These are phyloP conservation scores for Solanum neorickii DNA, from an alignment of 257 asterid genomes.

Conservation along the genomic window DNA sequence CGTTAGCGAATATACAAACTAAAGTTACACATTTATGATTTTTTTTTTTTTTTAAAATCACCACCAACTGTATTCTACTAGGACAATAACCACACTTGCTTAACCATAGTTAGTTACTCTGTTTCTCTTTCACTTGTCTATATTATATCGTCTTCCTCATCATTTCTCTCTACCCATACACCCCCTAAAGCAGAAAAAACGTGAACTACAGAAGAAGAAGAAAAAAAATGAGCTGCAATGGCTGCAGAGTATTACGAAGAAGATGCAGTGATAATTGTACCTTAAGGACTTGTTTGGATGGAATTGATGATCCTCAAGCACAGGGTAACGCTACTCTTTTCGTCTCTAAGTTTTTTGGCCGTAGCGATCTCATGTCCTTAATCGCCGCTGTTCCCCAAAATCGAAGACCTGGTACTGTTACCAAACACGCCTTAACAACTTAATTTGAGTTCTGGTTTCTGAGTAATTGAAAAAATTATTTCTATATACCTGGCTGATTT, in stretches of 20 bases:
- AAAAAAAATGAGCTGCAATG: constrained; percentile 79
- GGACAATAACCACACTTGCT: neutral
- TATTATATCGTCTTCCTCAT: constrained; percentile 5
- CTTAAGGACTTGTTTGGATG: constrained; percentile 70
- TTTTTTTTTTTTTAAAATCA: too few species aligned
- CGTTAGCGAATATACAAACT: too few species aligned
- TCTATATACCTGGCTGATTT: neutral
- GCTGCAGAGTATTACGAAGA: constrained; percentile 70
- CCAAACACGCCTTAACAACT: neutral
- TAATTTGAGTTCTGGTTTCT: neutral
- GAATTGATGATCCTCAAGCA: constrained; percentile 55
- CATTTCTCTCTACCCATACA: constrained; percentile 4
- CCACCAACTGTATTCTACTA: neutral
- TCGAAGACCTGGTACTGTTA: constrained; percentile 50
- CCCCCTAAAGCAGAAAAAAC: neutral
- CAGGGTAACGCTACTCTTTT: constrained; percentile 81
- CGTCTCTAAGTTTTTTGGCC: constrained; percentile 91
- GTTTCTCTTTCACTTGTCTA: constrained; percentile 1
- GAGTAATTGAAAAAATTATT: neutral
- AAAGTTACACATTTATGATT: too few species aligned
- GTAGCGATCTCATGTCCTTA: constrained; percentile 69
- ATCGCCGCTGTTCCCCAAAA: constrained; percentile 51
- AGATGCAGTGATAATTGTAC: constrained; percentile 66
- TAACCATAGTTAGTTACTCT: constrained; percentile 28
- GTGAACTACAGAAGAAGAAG: neutral